phyloP scores from a whole-genome alignment of 1,284 basidiomycete species.

The Bjerkandera adusta region DNA sequence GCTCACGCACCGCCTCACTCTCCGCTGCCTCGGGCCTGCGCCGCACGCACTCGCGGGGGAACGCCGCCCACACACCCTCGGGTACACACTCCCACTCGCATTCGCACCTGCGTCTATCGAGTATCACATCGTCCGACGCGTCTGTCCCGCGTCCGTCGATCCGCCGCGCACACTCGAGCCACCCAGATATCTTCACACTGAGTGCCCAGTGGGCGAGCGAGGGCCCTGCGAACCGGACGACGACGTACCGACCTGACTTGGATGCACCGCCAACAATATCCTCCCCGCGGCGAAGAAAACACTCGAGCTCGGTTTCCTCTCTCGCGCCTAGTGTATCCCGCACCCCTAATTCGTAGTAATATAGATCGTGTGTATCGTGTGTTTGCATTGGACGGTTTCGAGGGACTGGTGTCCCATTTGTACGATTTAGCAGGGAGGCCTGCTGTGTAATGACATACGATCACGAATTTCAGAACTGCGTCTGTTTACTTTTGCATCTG shows the following conservation, averaged over 20 bases:
- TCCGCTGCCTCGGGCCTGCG: conserved; percentile 4
- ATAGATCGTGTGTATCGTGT: neutral
- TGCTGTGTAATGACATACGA: neutral
- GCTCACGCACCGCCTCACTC: conserved; percentile 17
- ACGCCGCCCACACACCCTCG: conserved; percentile 5
- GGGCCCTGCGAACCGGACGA: conserved; percentile 57
- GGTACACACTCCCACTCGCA: conserved; percentile 8
- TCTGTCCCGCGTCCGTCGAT: conserved; percentile 48
- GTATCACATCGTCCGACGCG: conserved; percentile 34
- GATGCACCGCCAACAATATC: conserved; percentile 11
- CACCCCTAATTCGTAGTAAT: neutral
- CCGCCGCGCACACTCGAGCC: conserved; percentile 46
- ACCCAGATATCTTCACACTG: conserved; percentile 56
- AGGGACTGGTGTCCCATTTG: neutral
- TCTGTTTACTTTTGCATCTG: conserved; percentile 17
- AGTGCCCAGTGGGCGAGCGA: conserved; percentile 53
- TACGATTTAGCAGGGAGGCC: neutral
- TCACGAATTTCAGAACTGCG: neutral
- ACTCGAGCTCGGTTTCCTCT: conserved; percentile 8
- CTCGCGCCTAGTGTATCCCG: neutral
- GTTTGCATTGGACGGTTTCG: neutral
- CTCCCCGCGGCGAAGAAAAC: conserved; percentile 1
- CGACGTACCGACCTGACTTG: conserved; percentile 30
- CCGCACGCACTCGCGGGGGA: conserved; percentile 11
- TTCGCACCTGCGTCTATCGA: conserved; percentile 18